Evolutionary conservation across 345 rosid genomes (phyloP).

Genomic region (Ricinus communis): DNA sequence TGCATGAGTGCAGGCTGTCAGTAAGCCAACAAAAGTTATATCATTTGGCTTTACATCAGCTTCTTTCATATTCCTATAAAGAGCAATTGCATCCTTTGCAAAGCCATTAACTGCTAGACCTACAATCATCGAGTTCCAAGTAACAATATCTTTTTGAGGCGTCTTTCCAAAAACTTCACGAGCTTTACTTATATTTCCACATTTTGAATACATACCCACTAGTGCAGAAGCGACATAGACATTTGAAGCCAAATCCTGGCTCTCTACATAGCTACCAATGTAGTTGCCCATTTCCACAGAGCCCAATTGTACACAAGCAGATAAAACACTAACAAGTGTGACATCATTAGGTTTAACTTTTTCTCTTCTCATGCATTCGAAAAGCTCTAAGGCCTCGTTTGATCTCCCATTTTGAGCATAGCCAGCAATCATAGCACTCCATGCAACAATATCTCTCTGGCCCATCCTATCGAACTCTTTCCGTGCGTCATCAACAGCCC

Average conservation of each 20-base stretch:
- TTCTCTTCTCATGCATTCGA: constrained; percentile 14
- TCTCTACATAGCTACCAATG: constrained; percentile 26
- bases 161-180: constrained; percentile 22
- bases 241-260: constrained; percentile 6
- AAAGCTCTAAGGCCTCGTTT: constrained; percentile 22
- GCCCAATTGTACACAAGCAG: constrained; percentile 20
- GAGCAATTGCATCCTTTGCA: constrained; percentile 8
- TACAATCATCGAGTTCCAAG: constrained; percentile 13
- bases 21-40: constrained; percentile 9
- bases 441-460: constrained; percentile 29
- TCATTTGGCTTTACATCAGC: constrained; percentile 6
- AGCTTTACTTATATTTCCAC: constrained; percentile 25
- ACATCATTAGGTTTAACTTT: constrained; percentile 13
- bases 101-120: constrained; percentile 13
- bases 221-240: constrained; percentile 8
- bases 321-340: constrained; percentile 24
- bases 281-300: constrained; percentile 21
- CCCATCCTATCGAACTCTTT: constrained; percentile 36
- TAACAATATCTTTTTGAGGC: constrained; percentile 19
- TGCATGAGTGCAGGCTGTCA: constrained; percentile 13
- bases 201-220: constrained; percentile 31
- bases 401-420: constrained; percentile 22
- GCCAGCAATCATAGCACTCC: constrained; percentile 34
- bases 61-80: not conserved
- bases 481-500: constrained; percentile 12